Conservation (phyloP, 2,329 filamentous ascomycete species). For the Sclerotinia nivalis region DNA sequence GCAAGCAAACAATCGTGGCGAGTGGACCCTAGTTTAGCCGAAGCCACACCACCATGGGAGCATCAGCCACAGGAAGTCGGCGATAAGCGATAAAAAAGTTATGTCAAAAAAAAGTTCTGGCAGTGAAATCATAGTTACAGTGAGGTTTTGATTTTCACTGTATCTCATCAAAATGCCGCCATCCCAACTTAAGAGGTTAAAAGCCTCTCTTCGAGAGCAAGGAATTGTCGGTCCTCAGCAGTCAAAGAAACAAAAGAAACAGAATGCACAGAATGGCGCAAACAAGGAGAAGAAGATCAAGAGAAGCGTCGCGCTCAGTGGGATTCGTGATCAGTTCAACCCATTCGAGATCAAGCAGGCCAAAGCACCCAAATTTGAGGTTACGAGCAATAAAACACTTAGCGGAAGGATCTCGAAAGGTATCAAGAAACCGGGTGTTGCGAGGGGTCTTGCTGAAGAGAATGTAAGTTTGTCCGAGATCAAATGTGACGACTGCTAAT, state of each 20-base stretch:
- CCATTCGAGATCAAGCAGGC: slow-evolving; percentile 91
- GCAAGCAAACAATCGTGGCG: too few relatives aligned
- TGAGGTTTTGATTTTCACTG: neutral
- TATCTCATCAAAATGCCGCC: slow-evolving; percentile 68
- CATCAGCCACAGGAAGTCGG: slow-evolving; percentile 5
- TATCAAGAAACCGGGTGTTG: slow-evolving; percentile 73
- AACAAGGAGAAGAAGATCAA: slow-evolving; percentile 73
- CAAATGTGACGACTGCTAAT: slow-evolving; percentile 25
- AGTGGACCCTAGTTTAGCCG: neutral
- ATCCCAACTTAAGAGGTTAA: slow-evolving; percentile 94
- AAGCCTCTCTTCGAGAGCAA: slow-evolving; percentile 84
- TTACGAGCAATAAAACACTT: slow-evolving; percentile 64
- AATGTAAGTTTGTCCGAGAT: slow-evolving; percentile 52
- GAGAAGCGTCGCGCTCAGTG: slow-evolving; percentile 74
- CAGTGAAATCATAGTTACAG: slow-evolving; percentile 2
- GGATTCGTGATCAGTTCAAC: slow-evolving; percentile 95
- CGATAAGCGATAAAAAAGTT: slow-evolving; percentile 20
- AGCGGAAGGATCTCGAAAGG: slow-evolving; percentile 55
- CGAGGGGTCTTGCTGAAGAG: slow-evolving; percentile 85
- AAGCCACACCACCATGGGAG: neutral
- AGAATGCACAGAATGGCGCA: slow-evolving; percentile 65
- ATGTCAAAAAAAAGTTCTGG: slow-evolving; percentile 9
- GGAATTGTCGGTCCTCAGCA: slow-evolving; percentile 89
- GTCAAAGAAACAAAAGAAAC: slow-evolving; percentile 91
- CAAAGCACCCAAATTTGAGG: slow-evolving; percentile 80